Conservation (phyloP, 2,329 filamentous ascomycete genomes). For the Bipolaris sorokiniana region DNA sequence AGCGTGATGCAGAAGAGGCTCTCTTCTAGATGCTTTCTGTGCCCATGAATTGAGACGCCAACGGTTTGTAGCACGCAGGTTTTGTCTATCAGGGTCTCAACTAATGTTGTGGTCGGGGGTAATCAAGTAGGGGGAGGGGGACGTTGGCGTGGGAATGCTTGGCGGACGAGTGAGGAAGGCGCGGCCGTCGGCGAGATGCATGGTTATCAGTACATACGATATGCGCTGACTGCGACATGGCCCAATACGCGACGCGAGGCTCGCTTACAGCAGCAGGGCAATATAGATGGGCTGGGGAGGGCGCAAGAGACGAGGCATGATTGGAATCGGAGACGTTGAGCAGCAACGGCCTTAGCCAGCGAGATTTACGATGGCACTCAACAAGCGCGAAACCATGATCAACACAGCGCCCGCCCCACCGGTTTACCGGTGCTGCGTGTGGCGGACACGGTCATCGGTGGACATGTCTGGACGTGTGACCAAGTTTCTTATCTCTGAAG, state of each 20-base stretch:
- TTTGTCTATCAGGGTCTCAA: too few species aligned
- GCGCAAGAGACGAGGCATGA: background rate
- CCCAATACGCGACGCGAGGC: background rate
- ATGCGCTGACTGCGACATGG: conserved; percentile 12
- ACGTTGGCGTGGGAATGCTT: too few species aligned
- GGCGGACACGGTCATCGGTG: conserved; percentile 12
- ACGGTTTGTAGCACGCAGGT: too few species aligned
- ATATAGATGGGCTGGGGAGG: background rate
- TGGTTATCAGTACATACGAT: conserved; percentile 15
- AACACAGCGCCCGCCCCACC: conserved; percentile 16
- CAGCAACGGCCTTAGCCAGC: background rate
- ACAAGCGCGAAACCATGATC: background rate
- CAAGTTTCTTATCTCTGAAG: conserved; percentile 13
- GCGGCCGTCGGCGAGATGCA: conserved; percentile 1
- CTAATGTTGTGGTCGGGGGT: too few species aligned
- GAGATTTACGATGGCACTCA: background rate
- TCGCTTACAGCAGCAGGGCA: conserved; percentile 6
- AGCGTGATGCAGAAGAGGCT: conserved; percentile 19
- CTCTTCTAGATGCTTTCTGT: conserved; percentile 30
- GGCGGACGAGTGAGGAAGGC: too few species aligned
- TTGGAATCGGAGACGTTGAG: background rate
- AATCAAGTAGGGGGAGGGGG: too few species aligned
- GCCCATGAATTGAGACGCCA: background rate
- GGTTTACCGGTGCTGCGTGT: conserved; percentile 9
- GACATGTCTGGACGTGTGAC: conserved; percentile 16